Evolutionary conservation across 2,329 filamentous ascomycete species (phyloP).

Genomic region (Trichocomaceae sp.): DNA sequence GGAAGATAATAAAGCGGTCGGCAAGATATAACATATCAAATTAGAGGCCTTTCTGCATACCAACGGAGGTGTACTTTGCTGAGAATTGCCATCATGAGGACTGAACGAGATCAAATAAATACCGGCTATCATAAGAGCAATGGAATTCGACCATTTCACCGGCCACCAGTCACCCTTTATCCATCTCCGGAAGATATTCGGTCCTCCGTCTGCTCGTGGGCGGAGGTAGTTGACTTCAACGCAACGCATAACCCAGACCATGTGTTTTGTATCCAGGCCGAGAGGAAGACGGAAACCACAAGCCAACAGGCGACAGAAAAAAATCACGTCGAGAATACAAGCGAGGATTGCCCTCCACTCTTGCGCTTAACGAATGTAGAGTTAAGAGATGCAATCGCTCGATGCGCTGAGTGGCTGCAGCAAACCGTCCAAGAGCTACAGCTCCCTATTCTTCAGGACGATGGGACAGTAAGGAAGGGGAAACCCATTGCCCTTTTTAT

Average conservation of each 20-base stretch:
- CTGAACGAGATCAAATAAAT: background rate
- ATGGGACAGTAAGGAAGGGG: background rate
- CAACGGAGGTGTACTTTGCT: background rate
- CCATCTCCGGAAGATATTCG: background rate
- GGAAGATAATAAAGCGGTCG: background rate
- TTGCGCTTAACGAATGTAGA: background rate
- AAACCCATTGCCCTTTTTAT: conserved; percentile 5
- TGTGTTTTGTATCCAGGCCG: conserved; percentile 6
- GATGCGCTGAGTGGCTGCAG: conserved; percentile 1
- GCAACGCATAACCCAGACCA: conserved; percentile 1
- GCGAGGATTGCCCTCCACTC: background rate
- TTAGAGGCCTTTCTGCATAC: background rate
- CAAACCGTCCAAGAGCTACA: background rate
- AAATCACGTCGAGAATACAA: too few relatives aligned
- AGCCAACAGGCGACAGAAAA: background rate
- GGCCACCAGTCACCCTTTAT: background rate
- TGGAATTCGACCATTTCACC: background rate
- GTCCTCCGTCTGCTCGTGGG: background rate
- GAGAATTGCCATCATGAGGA: background rate
- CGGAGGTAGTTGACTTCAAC: conserved; percentile 7
- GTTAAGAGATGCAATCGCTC: background rate
- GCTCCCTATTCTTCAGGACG: background rate
- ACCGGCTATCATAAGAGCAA: background rate
- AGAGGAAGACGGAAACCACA: background rate
- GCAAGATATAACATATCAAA: background rate